These are phyloP conservation scores for Chenopodium formosanum DNA, from an alignment of 148 eudicot genomes.

Conservation along the genomic window DNA sequence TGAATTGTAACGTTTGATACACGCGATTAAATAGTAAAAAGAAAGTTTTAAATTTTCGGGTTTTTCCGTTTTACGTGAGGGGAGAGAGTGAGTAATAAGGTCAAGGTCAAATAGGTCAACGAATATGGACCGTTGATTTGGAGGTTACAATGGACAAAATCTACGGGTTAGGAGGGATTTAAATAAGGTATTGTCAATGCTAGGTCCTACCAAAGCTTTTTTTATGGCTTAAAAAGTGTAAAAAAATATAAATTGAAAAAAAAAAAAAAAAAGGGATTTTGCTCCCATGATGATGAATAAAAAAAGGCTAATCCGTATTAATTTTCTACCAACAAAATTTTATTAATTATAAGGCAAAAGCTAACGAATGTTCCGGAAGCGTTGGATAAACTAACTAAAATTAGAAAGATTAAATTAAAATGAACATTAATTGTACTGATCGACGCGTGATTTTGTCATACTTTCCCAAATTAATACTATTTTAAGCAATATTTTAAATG, in stretches of 20 bases:
- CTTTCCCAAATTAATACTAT: no score
- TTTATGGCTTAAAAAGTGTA: slow-evolving; percentile 5
- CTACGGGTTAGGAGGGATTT: slow-evolving; percentile 9
- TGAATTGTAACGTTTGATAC: not conserved
- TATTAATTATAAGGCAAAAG: not conserved
- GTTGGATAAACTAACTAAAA: no score
- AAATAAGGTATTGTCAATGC: slow-evolving; percentile 28
- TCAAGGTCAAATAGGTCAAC: slow-evolving; percentile 36
- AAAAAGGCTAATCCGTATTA: not conserved
- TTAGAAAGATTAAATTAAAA: no score
- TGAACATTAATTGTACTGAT: no score
- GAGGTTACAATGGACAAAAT: slow-evolving; percentile 27
- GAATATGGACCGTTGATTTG: slow-evolving; percentile 36
- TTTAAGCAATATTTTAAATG: no score
- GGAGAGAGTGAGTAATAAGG: slow-evolving; percentile 1
- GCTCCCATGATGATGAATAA: not conserved
- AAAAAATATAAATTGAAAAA: no score
- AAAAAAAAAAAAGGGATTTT: not conserved
- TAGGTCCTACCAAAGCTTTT: not conserved
- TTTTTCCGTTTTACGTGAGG: slow-evolving; percentile 6
- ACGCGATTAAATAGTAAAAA: not conserved
- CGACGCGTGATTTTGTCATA: no score
- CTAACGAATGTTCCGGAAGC: no score
- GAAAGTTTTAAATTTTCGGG: not conserved
- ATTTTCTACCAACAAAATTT: not conserved